Evolutionary conservation across 1,284 basidiomycete species (phyloP).

Genomic region (Termitomyces sp.): DNA sequence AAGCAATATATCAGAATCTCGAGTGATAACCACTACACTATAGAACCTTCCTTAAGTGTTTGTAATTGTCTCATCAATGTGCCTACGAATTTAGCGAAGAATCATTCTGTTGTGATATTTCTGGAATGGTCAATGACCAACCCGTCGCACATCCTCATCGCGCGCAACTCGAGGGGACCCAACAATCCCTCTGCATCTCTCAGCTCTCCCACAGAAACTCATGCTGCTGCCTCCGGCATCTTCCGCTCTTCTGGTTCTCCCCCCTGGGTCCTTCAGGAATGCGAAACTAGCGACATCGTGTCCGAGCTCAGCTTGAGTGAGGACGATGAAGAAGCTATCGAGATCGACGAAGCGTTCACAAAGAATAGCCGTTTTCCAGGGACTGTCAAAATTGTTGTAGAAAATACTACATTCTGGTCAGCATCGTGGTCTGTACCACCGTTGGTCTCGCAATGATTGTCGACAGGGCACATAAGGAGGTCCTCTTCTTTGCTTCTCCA

Average conservation of each 20-base stretch:
- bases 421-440: constrained; percentile 21
- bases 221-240: constrained; percentile 76
- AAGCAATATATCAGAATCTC: constrained; percentile 18
- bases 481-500: constrained; percentile 78
- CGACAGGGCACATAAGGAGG: constrained; percentile 76
- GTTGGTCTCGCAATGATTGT: constrained; percentile 6
- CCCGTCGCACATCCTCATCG: constrained; percentile 79
- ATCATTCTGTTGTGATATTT: background rate
- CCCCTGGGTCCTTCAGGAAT: constrained; percentile 69
- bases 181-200: constrained; percentile 72
- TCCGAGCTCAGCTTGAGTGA: constrained; percentile 62
- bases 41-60: no score
- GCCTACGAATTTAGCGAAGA: no score
- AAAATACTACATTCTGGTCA: constrained; percentile 79
- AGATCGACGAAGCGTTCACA: constrained; percentile 70
- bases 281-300: constrained; percentile 61
- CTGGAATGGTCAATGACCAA: constrained; percentile 45
- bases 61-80: no score
- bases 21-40: constrained; percentile 24
- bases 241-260: constrained; percentile 74
- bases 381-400: constrained; percentile 81
- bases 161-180: constrained; percentile 68
- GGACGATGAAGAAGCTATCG: constrained; percentile 63
- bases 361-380: constrained; percentile 62
- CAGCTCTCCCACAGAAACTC: constrained; percentile 78